A percentile compares a stretch with the other conserved stretches of the same genome.
phyloP scores from a whole-genome alignment of 2,329 filamentous ascomycete genomes.

The Botryotinia globosa region DNA sequence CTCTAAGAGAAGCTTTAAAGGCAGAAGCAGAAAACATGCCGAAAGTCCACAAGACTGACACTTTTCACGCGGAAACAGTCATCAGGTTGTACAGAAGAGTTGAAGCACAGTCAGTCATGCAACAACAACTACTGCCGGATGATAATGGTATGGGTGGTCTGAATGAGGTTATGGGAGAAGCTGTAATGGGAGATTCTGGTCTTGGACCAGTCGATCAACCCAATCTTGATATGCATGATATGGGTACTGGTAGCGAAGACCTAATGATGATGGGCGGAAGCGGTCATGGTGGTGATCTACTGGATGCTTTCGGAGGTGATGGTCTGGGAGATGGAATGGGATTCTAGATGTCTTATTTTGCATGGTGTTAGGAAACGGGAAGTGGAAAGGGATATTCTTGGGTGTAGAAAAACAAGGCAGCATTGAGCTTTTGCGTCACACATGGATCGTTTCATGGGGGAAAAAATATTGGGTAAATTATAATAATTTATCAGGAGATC shows the following conservation, averaged over 20 bases:
- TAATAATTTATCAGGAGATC: not conserved
- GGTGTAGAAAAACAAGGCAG: not conserved
- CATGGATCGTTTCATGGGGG: not conserved
- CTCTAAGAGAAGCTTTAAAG: slow-evolving; percentile 36
- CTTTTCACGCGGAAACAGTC: slow-evolving; percentile 33
- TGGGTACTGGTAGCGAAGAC: slow-evolving; percentile 21
- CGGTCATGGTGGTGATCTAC: slow-evolving; percentile 20
- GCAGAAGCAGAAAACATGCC: slow-evolving; percentile 33
- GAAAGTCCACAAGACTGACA: slow-evolving; percentile 33
- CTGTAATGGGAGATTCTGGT: slow-evolving; percentile 24
- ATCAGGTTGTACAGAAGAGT: slow-evolving; percentile 37
- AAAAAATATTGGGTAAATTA: not conserved
- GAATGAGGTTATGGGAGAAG: slow-evolving; percentile 23
- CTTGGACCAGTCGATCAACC: slow-evolving; percentile 21
- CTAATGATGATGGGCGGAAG: slow-evolving; percentile 29
- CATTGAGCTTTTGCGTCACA: not conserved
- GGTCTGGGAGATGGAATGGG: slow-evolving; percentile 30
- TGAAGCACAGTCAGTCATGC: slow-evolving; percentile 31
- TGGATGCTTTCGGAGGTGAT: slow-evolving; percentile 25
- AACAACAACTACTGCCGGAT: slow-evolving; percentile 23
- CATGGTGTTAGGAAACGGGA: not conserved
- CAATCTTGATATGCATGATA: slow-evolving; percentile 19
- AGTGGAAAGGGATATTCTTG: not conserved
- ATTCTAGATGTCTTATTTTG: slow-evolving; percentile 21
- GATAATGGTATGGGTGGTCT: slow-evolving; percentile 20